Conservation (phyloP, 2,329 filamentous ascomycete genomes). For the Apiospora rasikravindrae region DNA sequence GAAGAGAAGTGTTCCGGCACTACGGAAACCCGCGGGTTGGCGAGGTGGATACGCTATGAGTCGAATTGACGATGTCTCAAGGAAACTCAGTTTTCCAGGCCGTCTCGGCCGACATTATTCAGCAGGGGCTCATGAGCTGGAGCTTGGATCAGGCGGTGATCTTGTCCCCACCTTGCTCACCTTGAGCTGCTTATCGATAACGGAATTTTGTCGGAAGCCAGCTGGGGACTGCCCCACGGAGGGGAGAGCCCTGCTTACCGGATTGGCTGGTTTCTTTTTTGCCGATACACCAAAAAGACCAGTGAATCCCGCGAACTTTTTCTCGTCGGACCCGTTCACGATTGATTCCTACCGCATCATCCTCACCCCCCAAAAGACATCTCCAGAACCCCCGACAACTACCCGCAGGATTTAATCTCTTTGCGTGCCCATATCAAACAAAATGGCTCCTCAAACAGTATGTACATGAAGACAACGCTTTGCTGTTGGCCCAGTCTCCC, state of each 20-base stretch:
- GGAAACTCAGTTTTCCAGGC: neutral
- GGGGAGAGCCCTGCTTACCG: slow-evolving; percentile 18
- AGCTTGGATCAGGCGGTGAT: neutral
- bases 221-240: neutral
- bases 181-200: neutral
- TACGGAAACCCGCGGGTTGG: neutral
- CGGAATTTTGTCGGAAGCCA: neutral
- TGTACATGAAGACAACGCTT: slow-evolving; percentile 79
- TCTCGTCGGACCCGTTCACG: neutral
- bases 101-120: too few relatives aligned
- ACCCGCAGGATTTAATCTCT: slow-evolving; percentile 64
- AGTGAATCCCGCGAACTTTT: slow-evolving; percentile 33
- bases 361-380: slow-evolving; percentile 23
- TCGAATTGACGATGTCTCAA: neutral
- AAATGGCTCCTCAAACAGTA: slow-evolving; percentile 91
- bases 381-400: slow-evolving; percentile 31
- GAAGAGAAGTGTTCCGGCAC: neutral
- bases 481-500: slow-evolving; percentile 80
- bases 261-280: slow-evolving; percentile 26
- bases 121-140: neutral
- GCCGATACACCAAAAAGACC: slow-evolving; percentile 40
- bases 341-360: neutral
- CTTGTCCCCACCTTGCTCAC: neutral
- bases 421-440: slow-evolving; percentile 65
- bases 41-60: neutral